A percentile compares a stretch with the other conserved stretches of the same genome.
These are phyloP conservation scores for Hanseniaspora mollemarum DNA, from an alignment of 805 yeast genomes.

Conservation along the genomic window DNA sequence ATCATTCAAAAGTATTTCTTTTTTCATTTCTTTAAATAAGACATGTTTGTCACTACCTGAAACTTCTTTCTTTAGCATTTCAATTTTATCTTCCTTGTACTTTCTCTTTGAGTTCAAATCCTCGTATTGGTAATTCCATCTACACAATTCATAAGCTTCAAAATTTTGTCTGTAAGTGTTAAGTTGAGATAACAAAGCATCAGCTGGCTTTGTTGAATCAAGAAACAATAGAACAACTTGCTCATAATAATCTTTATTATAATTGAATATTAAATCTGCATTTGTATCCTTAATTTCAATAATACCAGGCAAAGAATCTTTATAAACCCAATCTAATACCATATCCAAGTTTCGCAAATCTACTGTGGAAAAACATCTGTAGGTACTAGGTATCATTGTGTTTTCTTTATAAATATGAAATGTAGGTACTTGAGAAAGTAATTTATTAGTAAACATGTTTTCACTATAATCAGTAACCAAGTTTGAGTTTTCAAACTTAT, in stretches of 20 bases:
- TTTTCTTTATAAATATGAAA: constrained; percentile 50
- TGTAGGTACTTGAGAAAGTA: constrained; percentile 52
- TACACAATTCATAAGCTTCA: constrained; percentile 39
- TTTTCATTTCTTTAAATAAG: constrained; percentile 35
- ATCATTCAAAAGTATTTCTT: constrained; percentile 36
- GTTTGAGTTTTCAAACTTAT: constrained; percentile 27
- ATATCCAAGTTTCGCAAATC: constrained; percentile 44
- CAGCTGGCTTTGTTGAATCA: constrained; percentile 23
- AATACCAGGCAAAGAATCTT: constrained; percentile 41
- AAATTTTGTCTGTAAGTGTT: constrained; percentile 28
- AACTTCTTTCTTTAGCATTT: constrained; percentile 34
- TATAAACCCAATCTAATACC: constrained; percentile 41
- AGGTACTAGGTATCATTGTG: constrained; percentile 41
- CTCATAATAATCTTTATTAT: constrained; percentile 19
- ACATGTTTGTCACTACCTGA: constrained; percentile 36
- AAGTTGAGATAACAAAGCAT: constrained; percentile 19
- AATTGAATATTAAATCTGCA: constrained; percentile 19
- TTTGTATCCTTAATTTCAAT: constrained; percentile 39
- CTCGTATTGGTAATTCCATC: constrained; percentile 34
- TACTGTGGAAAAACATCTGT: constrained; percentile 50
- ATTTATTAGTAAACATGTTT: constrained; percentile 35
- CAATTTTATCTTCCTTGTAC: constrained; percentile 37
- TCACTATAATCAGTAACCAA: constrained; percentile 33
- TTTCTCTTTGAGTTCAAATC: constrained; percentile 31
- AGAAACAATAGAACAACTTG: constrained; percentile 22